These are phyloP conservation scores for Anacardium occidentale DNA, from an alignment of 345 rosid genomes.

Conservation along the genomic window DNA sequence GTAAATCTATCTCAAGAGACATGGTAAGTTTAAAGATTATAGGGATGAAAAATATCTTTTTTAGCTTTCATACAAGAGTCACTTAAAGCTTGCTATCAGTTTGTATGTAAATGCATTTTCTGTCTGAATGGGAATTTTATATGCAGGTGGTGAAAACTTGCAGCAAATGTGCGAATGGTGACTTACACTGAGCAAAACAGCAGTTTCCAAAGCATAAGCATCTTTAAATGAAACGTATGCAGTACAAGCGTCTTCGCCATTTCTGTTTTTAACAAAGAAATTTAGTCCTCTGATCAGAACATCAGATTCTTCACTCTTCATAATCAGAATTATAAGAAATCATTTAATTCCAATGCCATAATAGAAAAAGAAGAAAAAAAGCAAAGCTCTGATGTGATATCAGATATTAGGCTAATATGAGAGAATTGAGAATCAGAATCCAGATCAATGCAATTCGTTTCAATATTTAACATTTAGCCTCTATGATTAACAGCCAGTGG, in stretches of 20 bases:
- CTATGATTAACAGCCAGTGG: neutral
- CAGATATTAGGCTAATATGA: too few species aligned
- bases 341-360: too few species aligned
- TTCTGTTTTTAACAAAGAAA: slow-evolving; percentile 40
- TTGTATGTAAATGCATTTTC: neutral
- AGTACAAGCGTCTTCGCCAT: slow-evolving; percentile 55
- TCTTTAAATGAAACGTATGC: slow-evolving; percentile 81
- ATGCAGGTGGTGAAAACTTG: neutral
- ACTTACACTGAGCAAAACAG: slow-evolving; percentile 82
- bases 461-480: neutral
- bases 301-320: neutral
- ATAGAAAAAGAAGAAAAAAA: too few species aligned
- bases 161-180: neutral
- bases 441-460: too few species aligned
- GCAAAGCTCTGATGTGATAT: too few species aligned
- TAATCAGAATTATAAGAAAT: neutral
- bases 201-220: slow-evolving; percentile 76
- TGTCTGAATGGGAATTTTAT: neutral
- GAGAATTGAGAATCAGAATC: too few species aligned
- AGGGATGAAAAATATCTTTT: too few species aligned
- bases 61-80: too few species aligned
- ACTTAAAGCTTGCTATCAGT: neutral
- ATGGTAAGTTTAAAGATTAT: too few species aligned
- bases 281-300: neutral
- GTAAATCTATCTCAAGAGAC: too few species aligned